Base-by-base conservation (phyloP, 768 basidiomycete genomes). In the Scleroderma citrinum region DNA sequence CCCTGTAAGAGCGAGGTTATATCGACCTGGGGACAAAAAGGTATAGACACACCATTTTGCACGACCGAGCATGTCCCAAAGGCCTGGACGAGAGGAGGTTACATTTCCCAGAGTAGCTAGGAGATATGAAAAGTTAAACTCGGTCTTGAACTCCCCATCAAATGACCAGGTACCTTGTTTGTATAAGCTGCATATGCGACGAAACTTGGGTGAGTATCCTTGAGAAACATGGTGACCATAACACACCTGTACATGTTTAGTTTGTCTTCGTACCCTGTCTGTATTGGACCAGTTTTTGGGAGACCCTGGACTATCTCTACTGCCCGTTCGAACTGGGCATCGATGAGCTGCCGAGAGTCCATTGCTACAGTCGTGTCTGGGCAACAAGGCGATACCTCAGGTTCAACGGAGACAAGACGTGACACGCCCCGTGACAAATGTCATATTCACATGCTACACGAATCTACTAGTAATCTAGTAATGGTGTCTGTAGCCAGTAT, bases 231-330 rank as follows among this genome's bases (percentile, higher is more conserved):
- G 17, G 12, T 41, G 26, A n/a, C 26, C 29, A 44, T 19, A 17
- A 63, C 77, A 30, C 52, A 85, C 86, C 90, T 90, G 64, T 97
- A 97, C 81, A 97, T 91, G 11, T 82, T 79, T 13, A 97, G 71
- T 65, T 97, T 97, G 64, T 95, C 92, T 56, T 96, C 93, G 63
- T 97, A 96, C 55, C 81, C 88, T 0, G 93, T 96, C 66, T 96
- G 92, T 59, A 97, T 92, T 26, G 93, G 92, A 1, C 94, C 92
- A 10, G 82, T 90, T 74, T 95, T 95, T 1, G 94, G 92, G 29
- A 96, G 72, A 50, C 87, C 71, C 64, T 97, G 94, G 4, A 96
- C 85, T 48, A 97, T 95, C 67, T 94, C 86, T 10, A 97, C 93
- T 3, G 94, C 92, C 24, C 93, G 81, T 71, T 92, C 82, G 68